Percentiles rank a stretch among this genome's conserved stretches.
phyloP scores from a whole-genome alignment of 345 rosid genomes.

The Citrus unshiu region DNA sequence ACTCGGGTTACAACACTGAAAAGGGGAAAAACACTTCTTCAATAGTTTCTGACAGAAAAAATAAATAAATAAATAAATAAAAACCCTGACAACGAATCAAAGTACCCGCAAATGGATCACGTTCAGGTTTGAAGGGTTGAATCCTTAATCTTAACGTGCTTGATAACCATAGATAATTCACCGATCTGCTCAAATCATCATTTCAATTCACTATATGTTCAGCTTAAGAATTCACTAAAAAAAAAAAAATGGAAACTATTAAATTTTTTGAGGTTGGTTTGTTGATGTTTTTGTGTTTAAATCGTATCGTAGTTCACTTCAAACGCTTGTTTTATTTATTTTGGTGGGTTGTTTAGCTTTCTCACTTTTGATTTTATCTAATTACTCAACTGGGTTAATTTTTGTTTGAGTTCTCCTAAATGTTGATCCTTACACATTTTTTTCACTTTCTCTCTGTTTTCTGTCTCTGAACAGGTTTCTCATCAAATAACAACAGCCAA shows the following conservation, averaged over 20 bases:
- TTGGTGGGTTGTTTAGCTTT: no score
- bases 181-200: neutral
- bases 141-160: neutral
- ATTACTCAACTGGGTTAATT: no score
- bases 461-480: conserved; percentile 12
- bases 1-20: neutral
- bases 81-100: neutral
- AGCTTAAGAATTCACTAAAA: neutral
- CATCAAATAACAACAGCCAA: neutral
- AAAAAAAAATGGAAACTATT: no score
- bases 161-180: neutral
- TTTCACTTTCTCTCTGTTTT: conserved; percentile 1
- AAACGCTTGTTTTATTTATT: no score
- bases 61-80: no score
- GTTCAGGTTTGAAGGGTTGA: neutral
- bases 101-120: neutral
- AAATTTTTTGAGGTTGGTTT: neutral
- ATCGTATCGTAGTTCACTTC: neutral
- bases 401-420: no score
- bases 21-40: no score
- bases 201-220: neutral
- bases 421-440: no score
- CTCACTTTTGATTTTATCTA: no score
- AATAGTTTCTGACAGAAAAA: no score
- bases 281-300: neutral